Percentiles rank a stretch among this genome's conserved stretches.
Conservation (phyloP, 805 yeast genomes). For the Saccharomycopsis malanga region DNA sequence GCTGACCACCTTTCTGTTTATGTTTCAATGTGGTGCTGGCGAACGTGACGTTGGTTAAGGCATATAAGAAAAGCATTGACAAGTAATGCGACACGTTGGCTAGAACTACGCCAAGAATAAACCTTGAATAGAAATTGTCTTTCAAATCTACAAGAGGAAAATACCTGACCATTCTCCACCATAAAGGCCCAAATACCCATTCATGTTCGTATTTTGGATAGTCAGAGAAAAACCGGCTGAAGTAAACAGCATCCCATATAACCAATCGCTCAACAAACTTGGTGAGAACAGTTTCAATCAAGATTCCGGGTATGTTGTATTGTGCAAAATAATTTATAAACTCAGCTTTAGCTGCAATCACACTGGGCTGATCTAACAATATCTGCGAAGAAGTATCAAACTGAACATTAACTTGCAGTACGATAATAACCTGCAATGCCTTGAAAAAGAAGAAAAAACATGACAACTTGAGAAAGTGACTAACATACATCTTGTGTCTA, state of each 20-base stretch:
- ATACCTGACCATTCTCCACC: slow-evolving; percentile 49
- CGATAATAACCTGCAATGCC: slow-evolving; percentile 5
- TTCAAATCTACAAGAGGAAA: slow-evolving; percentile 10
- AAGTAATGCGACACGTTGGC: slow-evolving; percentile 48
- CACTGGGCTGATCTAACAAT: too few species aligned
- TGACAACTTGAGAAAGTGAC: slow-evolving; percentile 13
- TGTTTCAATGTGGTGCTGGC: slow-evolving; percentile 15
- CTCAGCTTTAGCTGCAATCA: neutral
- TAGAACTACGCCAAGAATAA: slow-evolving; percentile 41
- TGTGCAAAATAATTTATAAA: neutral
- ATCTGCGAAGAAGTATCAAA: slow-evolving; percentile 22
- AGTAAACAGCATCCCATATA: slow-evolving; percentile 85
- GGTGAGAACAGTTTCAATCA: neutral
- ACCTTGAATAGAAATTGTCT: slow-evolving; percentile 36
- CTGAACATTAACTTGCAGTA: slow-evolving; percentile 11
- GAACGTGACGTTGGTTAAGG: slow-evolving; percentile 37
- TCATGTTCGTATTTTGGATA: slow-evolving; percentile 74
- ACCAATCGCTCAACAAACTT: slow-evolving; percentile 46
- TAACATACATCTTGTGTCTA: slow-evolving; percentile 2
- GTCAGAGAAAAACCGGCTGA: slow-evolving; percentile 46
- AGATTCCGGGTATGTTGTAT: neutral
- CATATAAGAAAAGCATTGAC: slow-evolving; percentile 42
- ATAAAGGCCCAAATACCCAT: slow-evolving; percentile 76
- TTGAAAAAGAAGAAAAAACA: slow-evolving; percentile 17
- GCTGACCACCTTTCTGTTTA: slow-evolving; percentile 20